phyloP scores from a whole-genome alignment of 768 basidiomycete genomes.

The Lactarius tabidus region DNA sequence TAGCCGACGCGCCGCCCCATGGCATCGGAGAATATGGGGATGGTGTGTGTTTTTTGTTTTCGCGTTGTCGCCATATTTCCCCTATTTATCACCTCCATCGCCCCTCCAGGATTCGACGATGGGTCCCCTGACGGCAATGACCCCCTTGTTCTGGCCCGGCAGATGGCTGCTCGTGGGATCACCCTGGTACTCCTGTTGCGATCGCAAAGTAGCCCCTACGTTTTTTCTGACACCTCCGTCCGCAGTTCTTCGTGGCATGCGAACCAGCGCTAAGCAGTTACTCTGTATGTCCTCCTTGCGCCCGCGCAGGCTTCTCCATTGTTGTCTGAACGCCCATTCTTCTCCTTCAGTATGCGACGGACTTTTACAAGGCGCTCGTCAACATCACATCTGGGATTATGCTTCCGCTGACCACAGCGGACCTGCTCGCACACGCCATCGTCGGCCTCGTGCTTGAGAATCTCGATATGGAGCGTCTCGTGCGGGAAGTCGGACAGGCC shows the following conservation, averaged over 20 bases:
- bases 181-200: conserved; percentile 58
- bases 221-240: conserved; percentile 12
- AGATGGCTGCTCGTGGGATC: conserved; percentile 89
- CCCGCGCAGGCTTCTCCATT: not conserved
- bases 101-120: conserved; percentile 72
- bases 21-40: conserved; percentile 97
- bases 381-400: conserved; percentile 92
- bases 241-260: conserved; percentile 97
- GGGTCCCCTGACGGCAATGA: conserved; percentile 94
- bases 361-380: conserved; percentile 92
- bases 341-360: conserved; percentile 69
- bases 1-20: conserved; percentile 97
- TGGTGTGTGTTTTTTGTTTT: conserved; percentile 46
- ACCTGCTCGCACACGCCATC: conserved; percentile 91
- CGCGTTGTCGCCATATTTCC: conserved; percentile 8
- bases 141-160: conserved; percentile 79
- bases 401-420: conserved; percentile 93
- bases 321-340: conserved; percentile 3
- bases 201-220: conserved; percentile 13
- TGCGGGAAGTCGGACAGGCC: conserved; percentile 90
- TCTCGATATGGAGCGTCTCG: conserved; percentile 95
- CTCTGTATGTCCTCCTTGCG: conserved; percentile 48
- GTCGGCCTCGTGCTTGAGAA: conserved; percentile 96
- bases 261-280: conserved; percentile 94
- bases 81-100: not conserved